Evolutionary conservation across 768 basidiomycete genomes (phyloP), one percentile per base, ranked within the genome.

Genomic region (Rhizopogon roseolus): DNA sequence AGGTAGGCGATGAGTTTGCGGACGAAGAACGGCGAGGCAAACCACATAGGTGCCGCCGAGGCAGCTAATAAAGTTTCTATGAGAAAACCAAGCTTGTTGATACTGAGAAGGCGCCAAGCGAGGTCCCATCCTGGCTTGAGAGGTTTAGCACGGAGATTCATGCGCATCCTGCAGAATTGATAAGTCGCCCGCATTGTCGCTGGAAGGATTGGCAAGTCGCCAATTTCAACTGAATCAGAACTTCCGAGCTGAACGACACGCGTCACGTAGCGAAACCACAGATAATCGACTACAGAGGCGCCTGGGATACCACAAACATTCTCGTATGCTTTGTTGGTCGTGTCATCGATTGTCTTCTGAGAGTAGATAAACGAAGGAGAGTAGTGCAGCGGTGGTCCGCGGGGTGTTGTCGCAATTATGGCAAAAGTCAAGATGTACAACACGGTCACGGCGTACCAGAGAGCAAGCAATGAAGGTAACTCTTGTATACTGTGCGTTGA

Each of bases 251-350:
- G 84, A 52, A 95, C 82, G 13, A 97, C 90, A 56, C 87, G 85
- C 1, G 92, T 94, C 37, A 88, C 91, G 66, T 93, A 94, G 14
- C 84, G 84, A 69, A 97, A 97, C n/a, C 93, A 70, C 5, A 97
- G 68, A 49, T 74, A 57, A 39, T 49, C 51, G 60, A 64, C 70
- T 19, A 78, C 68, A 2, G 74, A 71, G 22, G 82, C 76, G 53
- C 76, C 85, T 78, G 62, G 54, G 36, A 54, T 32, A 41, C 87
- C 88, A 46, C 81, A 85, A 16, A 95, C 90, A 61, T 95, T 96
- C 56, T 86, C 79, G 38, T 77, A 69, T n/a, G 80, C 79, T n/a
- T 67, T 67, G 54, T 85, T 88, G 6, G 86, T 87, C 39, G 78
- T 75, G 4, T 74, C 65, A 52, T 76, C 72, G 36, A 89, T 73